phyloP scores from a whole-genome alignment of 345 rosid genomes.

The Populus pruinosa region DNA sequence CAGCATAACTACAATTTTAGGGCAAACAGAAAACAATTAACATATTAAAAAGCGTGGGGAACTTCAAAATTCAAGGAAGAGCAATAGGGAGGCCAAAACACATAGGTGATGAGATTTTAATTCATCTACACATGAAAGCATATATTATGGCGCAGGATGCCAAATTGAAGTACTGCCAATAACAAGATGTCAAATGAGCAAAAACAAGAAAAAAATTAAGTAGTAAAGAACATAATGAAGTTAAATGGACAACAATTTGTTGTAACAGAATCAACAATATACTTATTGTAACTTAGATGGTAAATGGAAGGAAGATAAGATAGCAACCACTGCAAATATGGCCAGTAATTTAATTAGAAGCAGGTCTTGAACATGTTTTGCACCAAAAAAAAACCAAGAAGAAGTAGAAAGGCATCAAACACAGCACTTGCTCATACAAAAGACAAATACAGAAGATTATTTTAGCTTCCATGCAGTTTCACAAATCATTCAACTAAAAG shows the following conservation, averaged over 20 bases:
- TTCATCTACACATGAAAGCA: background rate
- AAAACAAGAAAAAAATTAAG: background rate
- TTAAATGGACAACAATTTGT: background rate
- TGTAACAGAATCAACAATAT: background rate
- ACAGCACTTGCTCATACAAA: background rate
- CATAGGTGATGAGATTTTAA: background rate
- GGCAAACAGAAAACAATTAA: conserved; percentile 11
- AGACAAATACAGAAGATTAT: background rate
- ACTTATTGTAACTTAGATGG: background rate
- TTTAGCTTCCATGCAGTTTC: background rate
- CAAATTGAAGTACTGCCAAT: background rate
- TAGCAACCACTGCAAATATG: background rate
- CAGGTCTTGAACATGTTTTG: background rate
- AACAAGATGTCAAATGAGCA: background rate
- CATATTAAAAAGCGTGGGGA: too few relatives aligned
- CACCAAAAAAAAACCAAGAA: background rate
- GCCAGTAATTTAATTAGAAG: background rate
- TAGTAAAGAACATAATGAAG: background rate
- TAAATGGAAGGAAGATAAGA: background rate
- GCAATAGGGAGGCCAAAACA: conserved; percentile 3
- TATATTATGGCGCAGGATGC: background rate
- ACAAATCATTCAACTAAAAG: background rate
- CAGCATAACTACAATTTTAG: conserved; percentile 47
- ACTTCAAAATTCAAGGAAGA: background rate
- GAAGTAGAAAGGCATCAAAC: background rate